A percentile compares a stretch with the other conserved stretches of the same genome.
Evolutionary conservation across 208 protist genomes (phyloP).

Genomic region (Acanthamoeba lenticulata): DNA sequence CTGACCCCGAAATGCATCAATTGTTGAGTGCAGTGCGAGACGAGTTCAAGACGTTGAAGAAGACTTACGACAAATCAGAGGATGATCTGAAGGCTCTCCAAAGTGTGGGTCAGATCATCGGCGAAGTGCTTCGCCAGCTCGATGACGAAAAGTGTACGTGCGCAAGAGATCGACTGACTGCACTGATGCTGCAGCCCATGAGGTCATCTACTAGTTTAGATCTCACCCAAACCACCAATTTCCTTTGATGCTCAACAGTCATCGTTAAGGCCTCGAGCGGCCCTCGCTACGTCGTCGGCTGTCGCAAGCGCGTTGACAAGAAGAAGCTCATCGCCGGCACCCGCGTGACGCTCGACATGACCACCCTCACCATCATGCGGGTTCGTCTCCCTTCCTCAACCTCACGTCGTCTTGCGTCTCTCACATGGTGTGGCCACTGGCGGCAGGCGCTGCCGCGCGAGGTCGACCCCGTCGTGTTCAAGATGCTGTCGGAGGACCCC

Average conservation of each 20-base stretch:
- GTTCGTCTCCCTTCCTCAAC: conserved; percentile 11
- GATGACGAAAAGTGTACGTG: conserved; percentile 90
- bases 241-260: conserved; percentile 75
- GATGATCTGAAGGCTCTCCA: conserved; percentile 98
- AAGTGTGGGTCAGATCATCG: conserved; percentile 98
- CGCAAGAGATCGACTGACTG: background rate
- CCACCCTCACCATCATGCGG: conserved; percentile 99
- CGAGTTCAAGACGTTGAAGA: conserved; percentile 87
- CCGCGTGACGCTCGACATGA: conserved; percentile 99
- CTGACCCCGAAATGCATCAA: background rate
- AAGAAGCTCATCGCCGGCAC: conserved; percentile 94
- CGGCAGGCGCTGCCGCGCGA: conserved; percentile 93
- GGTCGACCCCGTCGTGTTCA: conserved; percentile 99
- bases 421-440: background rate
- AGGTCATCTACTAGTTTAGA: background rate
- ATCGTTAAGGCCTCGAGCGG: conserved; percentile 99
- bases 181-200: background rate
- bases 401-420: background rate
- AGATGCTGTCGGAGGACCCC: conserved; percentile 97
- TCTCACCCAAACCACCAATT: background rate
- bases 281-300: conserved; percentile 98
- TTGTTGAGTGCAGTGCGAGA: conserved; percentile 74
- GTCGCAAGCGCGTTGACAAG: conserved; percentile 94
- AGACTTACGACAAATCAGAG: conserved; percentile 95
- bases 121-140: conserved; percentile 97